A percentile compares a stretch with the other conserved stretches of the same genome.
These are phyloP conservation scores for Penicillium cinerascens DNA, from an alignment of 495 filamentous ascomycete genomes.

Conservation along the genomic window DNA sequence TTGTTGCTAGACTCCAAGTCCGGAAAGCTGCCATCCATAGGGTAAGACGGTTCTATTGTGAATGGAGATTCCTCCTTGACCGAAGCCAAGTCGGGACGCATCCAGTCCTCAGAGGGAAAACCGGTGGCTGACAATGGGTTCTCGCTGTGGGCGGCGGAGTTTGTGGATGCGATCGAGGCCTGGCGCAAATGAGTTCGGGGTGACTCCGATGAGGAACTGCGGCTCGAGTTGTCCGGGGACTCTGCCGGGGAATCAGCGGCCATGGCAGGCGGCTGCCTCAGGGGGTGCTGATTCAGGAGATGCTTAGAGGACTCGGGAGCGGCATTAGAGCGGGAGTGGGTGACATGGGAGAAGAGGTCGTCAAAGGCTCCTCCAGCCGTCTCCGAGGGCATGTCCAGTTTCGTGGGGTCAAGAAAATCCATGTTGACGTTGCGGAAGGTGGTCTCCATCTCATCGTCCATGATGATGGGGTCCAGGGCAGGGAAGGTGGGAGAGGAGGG, in stretches of 20 bases:
- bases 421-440: conserved; percentile 40
- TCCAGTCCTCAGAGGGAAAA: conserved; percentile 40
- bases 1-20: conserved; percentile 56
- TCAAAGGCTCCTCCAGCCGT: conserved; percentile 44
- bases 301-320: conserved; percentile 30
- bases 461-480: conserved; percentile 42
- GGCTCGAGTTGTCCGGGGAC: conserved; percentile 42
- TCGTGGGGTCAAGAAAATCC: conserved; percentile 40
- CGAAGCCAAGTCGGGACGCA: conserved; percentile 36
- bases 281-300: conserved; percentile 32
- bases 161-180: conserved; percentile 38
- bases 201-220: conserved; percentile 44
- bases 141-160: conserved; percentile 41
- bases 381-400: conserved; percentile 35
- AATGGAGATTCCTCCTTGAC: conserved; percentile 42
- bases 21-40: conserved; percentile 31
- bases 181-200: conserved; percentile 41
- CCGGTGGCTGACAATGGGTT: conserved; percentile 32
- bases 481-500: conserved; percentile 41
- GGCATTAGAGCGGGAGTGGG: conserved; percentile 27
- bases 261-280: conserved; percentile 34
- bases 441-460: conserved; percentile 47
- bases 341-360: conserved; percentile 37
- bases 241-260: conserved; percentile 42
- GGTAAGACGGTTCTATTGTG: conserved; percentile 35